These are phyloP conservation scores for Cucurbita moschata DNA, from an alignment of 306 rosid genomes.

Conservation along the genomic window DNA sequence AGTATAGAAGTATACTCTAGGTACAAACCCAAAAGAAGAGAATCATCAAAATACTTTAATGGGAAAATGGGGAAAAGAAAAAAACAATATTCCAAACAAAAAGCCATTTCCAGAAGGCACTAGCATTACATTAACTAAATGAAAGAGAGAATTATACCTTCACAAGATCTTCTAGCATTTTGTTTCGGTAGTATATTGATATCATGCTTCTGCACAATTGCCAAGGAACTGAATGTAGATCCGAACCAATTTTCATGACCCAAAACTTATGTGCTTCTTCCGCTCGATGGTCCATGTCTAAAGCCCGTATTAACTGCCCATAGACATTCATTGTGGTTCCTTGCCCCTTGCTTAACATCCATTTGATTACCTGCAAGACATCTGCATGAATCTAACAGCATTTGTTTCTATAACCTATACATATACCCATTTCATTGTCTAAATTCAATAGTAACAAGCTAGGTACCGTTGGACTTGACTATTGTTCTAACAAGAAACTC, in stretches of 20 bases:
- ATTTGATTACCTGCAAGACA: conserved; percentile 56
- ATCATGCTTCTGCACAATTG: conserved; percentile 76
- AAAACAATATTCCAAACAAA: neutral
- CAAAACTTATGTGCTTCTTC: conserved; percentile 82
- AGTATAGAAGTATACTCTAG: neutral
- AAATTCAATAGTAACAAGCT: neutral
- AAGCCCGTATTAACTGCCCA: conserved; percentile 60
- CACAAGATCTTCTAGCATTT: conserved; percentile 50
- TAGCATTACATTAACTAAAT: neutral
- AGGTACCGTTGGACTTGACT: too few species aligned
- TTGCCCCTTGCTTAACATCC: conserved; percentile 97
- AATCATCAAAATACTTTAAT: neutral
- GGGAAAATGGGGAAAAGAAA: neutral
- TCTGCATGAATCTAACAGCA: neutral
- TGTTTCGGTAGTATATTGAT: conserved; percentile 59
- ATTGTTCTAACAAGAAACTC: too few species aligned
- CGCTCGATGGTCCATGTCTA: conserved; percentile 83
- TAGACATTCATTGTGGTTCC: conserved; percentile 80
- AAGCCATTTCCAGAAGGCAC: neutral
- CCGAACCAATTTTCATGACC: conserved; percentile 59
- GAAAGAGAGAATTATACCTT: conserved; percentile 28
- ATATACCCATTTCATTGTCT: neutral
- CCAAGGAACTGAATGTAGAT: conserved; percentile 93
- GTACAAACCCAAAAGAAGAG: neutral
- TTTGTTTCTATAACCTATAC: neutral